Conservation (phyloP, 1,139 yeast species). For the Blastobotrys elegans region DNA sequence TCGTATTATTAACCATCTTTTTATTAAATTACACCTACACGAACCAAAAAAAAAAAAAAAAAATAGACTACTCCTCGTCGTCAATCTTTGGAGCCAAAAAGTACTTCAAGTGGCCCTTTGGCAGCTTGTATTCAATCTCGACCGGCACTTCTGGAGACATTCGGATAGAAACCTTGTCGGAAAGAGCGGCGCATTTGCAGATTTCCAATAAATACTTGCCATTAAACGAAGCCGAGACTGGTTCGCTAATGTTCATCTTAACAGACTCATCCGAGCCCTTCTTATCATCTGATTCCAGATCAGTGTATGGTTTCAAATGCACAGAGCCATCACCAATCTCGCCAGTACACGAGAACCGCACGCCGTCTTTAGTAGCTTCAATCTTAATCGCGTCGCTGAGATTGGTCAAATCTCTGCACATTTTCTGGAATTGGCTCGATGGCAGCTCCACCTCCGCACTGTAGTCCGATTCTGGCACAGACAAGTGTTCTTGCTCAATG, state of each 20-base stretch:
- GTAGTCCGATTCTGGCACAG: conserved; percentile 91
- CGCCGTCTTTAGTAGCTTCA: conserved; percentile 85
- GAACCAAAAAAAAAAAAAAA: too few species aligned
- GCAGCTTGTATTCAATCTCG: conserved; percentile 83
- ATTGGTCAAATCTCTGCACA: conserved; percentile 81
- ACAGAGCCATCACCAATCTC: conserved; percentile 88
- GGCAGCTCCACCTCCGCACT: conserved; percentile 87
- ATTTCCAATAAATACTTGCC: conserved; percentile 86
- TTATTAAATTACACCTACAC: too few species aligned
- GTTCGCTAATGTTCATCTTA: conserved; percentile 73
- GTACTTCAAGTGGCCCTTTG: conserved; percentile 91
- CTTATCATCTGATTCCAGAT: conserved; percentile 69
- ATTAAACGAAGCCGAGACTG: conserved; percentile 87
- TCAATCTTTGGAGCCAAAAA: conserved; percentile 97
- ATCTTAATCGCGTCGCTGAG: conserved; percentile 84
- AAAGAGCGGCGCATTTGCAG: conserved; percentile 81
- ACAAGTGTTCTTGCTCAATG: conserved; percentile 89
- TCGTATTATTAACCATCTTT: too few species aligned
- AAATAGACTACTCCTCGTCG: conserved; percentile 70
- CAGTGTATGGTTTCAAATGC: conserved; percentile 77
- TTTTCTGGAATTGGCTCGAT: conserved; percentile 79
- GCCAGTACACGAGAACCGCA: conserved; percentile 87
- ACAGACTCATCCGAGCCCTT: conserved; percentile 44
- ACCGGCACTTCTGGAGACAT: conserved; percentile 93
- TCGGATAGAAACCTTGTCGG: conserved; percentile 73